Percentiles rank a stretch among this genome's conserved stretches.
phyloP scores from a whole-genome alignment of 352 stramenopile genomes.

The Phytophthora idaei region DNA sequence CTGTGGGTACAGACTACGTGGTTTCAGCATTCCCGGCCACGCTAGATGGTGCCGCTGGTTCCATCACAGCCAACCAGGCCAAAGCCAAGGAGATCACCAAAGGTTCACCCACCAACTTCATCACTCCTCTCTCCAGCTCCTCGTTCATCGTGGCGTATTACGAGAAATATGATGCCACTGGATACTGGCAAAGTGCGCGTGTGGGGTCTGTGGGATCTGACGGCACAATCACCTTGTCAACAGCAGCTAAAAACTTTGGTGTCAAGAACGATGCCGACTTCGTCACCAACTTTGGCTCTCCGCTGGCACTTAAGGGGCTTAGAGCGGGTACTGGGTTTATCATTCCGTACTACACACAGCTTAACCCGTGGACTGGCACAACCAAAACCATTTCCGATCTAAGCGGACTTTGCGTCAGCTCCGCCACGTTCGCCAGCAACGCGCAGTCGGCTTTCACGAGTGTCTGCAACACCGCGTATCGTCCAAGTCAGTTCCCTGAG shows the following conservation, averaged over 20 bases:
- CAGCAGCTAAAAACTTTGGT: constrained; percentile 37
- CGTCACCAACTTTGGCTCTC: constrained; percentile 44
- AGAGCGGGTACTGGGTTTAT: constrained; percentile 35
- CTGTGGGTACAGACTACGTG: constrained; percentile 5
- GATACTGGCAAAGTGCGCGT: constrained; percentile 40
- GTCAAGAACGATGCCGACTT: constrained; percentile 27
- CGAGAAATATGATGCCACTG: constrained; percentile 8
- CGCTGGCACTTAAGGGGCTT: constrained; percentile 34
- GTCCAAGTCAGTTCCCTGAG: constrained; percentile 43
- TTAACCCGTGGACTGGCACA: neutral
- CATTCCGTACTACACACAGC: constrained; percentile 53
- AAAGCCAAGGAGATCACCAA: constrained; percentile 31
- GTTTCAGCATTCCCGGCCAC: constrained; percentile 40
- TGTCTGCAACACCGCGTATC: constrained; percentile 52
- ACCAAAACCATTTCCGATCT: constrained; percentile 25
- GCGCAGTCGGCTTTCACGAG: constrained; percentile 37
- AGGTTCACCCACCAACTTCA: constrained; percentile 44
- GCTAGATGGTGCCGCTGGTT: constrained; percentile 24
- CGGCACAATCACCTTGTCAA: constrained; percentile 44
- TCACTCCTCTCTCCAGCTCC: constrained; percentile 39
- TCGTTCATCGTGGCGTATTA: constrained; percentile 61
- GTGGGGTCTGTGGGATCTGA: constrained; percentile 43
- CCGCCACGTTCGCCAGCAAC: constrained; percentile 26
- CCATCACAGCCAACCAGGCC: constrained; percentile 21
- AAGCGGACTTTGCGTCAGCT: constrained; percentile 55